phyloP scores from a whole-genome alignment of 1,139 yeast species.

The Barnettozyma hawaiiensis region DNA sequence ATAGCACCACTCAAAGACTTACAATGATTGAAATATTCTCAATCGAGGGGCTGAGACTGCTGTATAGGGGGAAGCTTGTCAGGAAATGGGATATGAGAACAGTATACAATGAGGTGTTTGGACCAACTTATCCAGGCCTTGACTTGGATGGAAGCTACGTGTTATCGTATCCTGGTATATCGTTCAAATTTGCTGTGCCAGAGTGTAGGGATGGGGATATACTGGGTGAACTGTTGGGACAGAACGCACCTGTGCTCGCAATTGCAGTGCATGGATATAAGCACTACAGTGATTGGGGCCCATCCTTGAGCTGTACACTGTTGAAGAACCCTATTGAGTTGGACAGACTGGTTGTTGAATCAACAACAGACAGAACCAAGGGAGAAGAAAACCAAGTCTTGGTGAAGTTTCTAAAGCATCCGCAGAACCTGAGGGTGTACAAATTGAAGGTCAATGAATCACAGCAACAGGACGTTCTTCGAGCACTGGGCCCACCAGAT shows the following conservation, averaged over 20 bases:
- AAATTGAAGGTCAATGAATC: slow-evolving; percentile 33
- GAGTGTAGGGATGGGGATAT: neutral
- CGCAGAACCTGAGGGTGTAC: slow-evolving; percentile 5
- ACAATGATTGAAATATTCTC: slow-evolving; percentile 41
- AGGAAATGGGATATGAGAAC: slow-evolving; percentile 19
- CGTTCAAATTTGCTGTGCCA: slow-evolving; percentile 29
- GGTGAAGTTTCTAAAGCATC: slow-evolving; percentile 30
- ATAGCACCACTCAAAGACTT: slow-evolving; percentile 37
- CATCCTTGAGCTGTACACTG: slow-evolving; percentile 4
- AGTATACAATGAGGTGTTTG: slow-evolving; percentile 52
- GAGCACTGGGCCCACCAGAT: slow-evolving; percentile 51
- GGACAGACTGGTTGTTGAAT: slow-evolving; percentile 3
- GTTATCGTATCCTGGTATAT: slow-evolving; percentile 51
- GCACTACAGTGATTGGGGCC: slow-evolving; percentile 9
- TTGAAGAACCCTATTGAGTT: slow-evolving; percentile 9
- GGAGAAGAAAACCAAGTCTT: neutral
- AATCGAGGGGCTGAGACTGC: slow-evolving; percentile 13
- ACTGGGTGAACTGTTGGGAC: slow-evolving; percentile 10
- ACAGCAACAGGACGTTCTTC: slow-evolving; percentile 44
- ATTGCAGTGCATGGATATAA: slow-evolving; percentile 14
- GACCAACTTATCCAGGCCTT: slow-evolving; percentile 58
- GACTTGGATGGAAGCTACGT: slow-evolving; percentile 23
- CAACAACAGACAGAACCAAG: neutral
- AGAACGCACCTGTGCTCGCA: slow-evolving; percentile 12
- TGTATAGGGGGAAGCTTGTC: slow-evolving; percentile 15